Conservation (phyloP, 1,284 basidiomycete species). For the Puccinia horiana region DNA sequence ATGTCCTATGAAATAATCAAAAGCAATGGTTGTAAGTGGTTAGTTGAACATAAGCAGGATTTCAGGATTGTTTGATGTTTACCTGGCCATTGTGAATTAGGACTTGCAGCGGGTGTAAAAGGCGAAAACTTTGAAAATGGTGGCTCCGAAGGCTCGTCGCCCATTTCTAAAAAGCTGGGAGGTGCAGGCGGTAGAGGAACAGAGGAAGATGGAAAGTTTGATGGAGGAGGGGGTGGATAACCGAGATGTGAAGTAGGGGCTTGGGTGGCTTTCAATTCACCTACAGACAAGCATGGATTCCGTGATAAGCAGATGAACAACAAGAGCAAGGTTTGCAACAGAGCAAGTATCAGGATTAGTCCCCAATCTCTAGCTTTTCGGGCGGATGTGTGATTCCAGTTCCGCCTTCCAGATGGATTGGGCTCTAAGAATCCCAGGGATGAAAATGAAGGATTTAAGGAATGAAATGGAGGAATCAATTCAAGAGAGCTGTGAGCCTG, state of each 20-base stretch:
- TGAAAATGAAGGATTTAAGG: slow-evolving; percentile 21
- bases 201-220: not conserved
- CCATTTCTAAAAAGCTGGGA: not conserved
- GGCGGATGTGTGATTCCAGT: not conserved
- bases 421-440: not conserved
- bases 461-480: slow-evolving; percentile 23
- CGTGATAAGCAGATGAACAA: not conserved
- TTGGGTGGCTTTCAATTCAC: not conserved
- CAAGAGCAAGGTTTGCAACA: too few species aligned
- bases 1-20: too few species aligned
- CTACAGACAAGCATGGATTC: not conserved
- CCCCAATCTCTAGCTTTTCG: not conserved
- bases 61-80: not conserved
- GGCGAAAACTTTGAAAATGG: slow-evolving; percentile 33
- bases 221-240: not conserved
- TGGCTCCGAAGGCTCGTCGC: not conserved
- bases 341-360: not conserved
- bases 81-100: slow-evolving; percentile 23
- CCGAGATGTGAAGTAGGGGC: not conserved
- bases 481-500: slow-evolving; percentile 7
- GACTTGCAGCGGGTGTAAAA: slow-evolving; percentile 27
- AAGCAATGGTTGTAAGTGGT: too few species aligned
- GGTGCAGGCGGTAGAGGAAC: not conserved
- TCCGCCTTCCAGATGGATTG: not conserved
- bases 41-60: too few species aligned